Evolutionary conservation across 2,329 filamentous ascomycete genomes (phyloP), one percentile per base, ranked within the genome.

Genomic region (Cyphellophora europaea): DNA sequence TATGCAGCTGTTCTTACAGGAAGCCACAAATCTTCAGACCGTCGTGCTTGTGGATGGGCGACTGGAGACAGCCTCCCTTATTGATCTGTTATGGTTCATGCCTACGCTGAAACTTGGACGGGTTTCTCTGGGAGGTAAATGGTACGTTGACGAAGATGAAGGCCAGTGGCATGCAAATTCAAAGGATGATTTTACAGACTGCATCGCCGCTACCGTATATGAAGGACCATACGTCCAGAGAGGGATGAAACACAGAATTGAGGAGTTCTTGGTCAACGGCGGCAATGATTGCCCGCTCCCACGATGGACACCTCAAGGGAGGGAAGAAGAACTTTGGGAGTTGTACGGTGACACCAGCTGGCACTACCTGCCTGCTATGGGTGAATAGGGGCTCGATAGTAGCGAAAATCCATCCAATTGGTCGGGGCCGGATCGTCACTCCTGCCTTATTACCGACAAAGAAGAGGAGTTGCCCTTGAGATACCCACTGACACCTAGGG

Each of bases 341-440:
- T 28, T 30, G 6, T 11, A 25, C n/a, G 38, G 41, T 6, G 43
- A 46, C 23, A 44, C 41, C n/a, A 44, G 38, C 21, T 44, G 33
- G 32, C 43, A 46, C 33, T 46, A 41, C 19, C 27, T 39, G 11
- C 31, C 41, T 11, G 21, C 18, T 19, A 17, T 27, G 23, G 23
- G 11, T 27, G 5, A 27, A 6, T n/a, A n/a, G n/a, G n/a, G n/a
- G n/a, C n/a, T n/a, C n/a, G n/a, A n/a, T n/a, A n/a, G n/a, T n/a
- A n/a, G n/a, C n/a, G n/a, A n/a, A n/a, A n/a, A n/a, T n/a, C n/a
- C n/a, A n/a, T n/a, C n/a, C n/a, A n/a, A n/a, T n/a, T n/a, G n/a
- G n/a, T n/a, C n/a, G n/a, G n/a, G n/a, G n/a, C n/a, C n/a, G n/a
- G n/a, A n/a, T n/a, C n/a, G n/a, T n/a, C n/a, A n/a, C n/a, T n/a